phyloP scores from a whole-genome alignment of 1,139 yeast species.

The Pneumocystis sp. region DNA sequence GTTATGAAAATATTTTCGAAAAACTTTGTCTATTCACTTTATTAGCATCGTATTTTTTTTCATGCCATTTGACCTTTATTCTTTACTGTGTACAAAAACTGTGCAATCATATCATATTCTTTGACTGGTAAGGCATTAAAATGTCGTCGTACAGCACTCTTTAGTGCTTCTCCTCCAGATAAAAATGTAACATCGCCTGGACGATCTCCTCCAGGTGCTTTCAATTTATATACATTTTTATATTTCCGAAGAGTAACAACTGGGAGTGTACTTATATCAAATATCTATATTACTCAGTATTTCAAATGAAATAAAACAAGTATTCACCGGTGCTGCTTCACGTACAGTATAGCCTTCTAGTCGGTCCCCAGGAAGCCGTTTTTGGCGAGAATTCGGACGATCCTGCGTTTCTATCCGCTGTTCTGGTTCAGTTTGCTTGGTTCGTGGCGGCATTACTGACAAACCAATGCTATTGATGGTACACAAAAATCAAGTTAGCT shows the following conservation, averaged over 20 bases:
- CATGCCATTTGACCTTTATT: background rate
- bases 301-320: background rate
- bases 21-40: background rate
- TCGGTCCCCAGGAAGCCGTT: background rate
- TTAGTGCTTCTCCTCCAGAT: background rate
- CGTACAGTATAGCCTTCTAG: background rate
- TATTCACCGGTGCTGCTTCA: background rate
- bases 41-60: background rate
- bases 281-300: background rate
- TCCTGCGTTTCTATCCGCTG: background rate
- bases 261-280: background rate
- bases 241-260: background rate
- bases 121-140: background rate
- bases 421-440: background rate
- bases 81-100: background rate
- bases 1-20: background rate
- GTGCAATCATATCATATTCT: background rate
- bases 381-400: background rate
- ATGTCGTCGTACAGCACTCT: background rate
- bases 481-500: too few relatives aligned
- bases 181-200: background rate
- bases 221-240: background rate
- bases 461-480: background rate
- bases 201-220: background rate
- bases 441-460: background rate